Base-by-base conservation (phyloP, 345 rosid genomes). In the Combretum micranthum region DNA sequence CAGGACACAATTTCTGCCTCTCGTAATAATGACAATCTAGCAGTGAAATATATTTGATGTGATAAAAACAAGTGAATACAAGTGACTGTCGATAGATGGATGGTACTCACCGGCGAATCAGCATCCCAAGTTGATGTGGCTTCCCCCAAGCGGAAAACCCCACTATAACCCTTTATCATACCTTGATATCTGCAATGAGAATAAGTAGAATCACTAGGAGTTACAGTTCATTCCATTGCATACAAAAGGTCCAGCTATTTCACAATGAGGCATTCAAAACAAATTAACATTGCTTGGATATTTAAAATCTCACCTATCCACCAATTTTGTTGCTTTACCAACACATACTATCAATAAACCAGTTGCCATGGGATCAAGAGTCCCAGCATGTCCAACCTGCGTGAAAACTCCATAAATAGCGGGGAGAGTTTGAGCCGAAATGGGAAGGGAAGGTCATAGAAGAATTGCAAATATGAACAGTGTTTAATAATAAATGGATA, bases 351-450 rank as follows among this genome's bases (percentile, higher is more conserved):
- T 93, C 66, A 93, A 77, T 56, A 93, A 76, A 39, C 96, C 99
- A 56, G 97, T 85, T 69, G 99, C 97, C 97, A 89, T 87, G 47
- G 99, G 99, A 80, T 93, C 99, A 68, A 89, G 96, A 4, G 99
- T 89, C 60, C 97, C 99, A 71, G 97, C 97, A 75, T 89, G 97
- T 60, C 96, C 99, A 26, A 93, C 99, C 99, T 93, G 53, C 18
- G 66, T 53, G 25, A 23, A 46, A 50, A 50, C 43, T 32, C 11
- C 42, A 67, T 53, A 57, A 56, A 62, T 20, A 21, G 25, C 44
- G 42, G n/a, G 52, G 46, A 26, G 63, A 11, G 52, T 53, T 23
- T 20, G 14, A 42, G 11, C 23, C 42, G 42, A 42, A 18, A 14
- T 47, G 46, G 47, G 21, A 12, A 43, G 47, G 59, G 49, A 23